These are phyloP conservation scores for Puccinia hordei DNA, from an alignment of 1,284 basidiomycete genomes.

Conservation along the genomic window DNA sequence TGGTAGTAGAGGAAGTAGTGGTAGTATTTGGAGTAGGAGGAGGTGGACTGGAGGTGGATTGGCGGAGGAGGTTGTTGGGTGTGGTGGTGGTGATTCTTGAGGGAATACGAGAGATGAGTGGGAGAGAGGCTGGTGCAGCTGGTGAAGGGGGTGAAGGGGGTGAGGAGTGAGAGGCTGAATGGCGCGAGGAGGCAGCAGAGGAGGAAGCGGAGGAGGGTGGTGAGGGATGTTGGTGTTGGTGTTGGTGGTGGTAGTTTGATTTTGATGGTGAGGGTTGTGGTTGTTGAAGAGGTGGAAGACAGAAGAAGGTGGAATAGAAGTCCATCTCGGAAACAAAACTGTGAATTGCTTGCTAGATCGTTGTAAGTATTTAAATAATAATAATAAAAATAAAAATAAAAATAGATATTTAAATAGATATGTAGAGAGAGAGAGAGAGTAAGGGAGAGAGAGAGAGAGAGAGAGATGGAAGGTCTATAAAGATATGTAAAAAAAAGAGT, in stretches of 20 bases:
- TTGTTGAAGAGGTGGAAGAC: conserved; percentile 21
- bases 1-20: neutral
- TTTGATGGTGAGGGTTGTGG: neutral
- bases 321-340: conserved; percentile 46
- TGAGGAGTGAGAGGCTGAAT: conserved; percentile 15
- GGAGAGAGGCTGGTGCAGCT: conserved; percentile 1
- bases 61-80: neutral
- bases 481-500: no score
- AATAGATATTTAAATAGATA: no score
- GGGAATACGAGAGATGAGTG: conserved; percentile 39
- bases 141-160: neutral
- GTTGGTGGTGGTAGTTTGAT: neutral
- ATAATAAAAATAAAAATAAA: no score
- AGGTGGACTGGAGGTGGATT: neutral
- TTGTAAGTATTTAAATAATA: neutral
- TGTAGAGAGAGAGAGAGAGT: no score
- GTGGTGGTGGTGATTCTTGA: conserved; percentile 30
- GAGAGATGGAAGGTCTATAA: no score
- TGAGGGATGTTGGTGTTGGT: neutral
- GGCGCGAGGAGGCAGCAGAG: neutral
- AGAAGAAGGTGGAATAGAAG: conserved; percentile 43
- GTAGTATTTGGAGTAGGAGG: neutral
- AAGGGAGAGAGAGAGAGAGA: no score
- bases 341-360: conserved; percentile 1
- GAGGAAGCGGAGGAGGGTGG: neutral